Evolutionary conservation across 148 eudicot genomes (phyloP), one percentile per base, ranked within the genome.

Genomic region (Polygonum aviculare): DNA sequence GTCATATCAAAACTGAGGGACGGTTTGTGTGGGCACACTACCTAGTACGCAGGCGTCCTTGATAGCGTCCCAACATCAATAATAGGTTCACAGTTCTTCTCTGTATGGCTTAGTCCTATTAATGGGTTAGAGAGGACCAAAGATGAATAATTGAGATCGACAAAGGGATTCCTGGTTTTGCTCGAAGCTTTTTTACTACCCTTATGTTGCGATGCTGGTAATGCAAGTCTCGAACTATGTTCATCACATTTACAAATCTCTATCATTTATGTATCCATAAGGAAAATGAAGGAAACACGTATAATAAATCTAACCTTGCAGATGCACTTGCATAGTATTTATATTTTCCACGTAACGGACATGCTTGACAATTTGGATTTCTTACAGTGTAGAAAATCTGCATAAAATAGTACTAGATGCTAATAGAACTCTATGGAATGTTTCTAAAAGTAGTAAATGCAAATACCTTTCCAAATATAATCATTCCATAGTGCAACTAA

Each of bases 391-490:
- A 79, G 26, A 79, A 79, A 14, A 79, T 78, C 81, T 79, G 47
- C 1, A 69, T 40, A 3, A 22, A 41, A 10, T 41, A 15, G 19
- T 1, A 62, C 3, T 10, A 62, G 69, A 26, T 22, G 36, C 26
- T 31, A 31, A 8, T 39, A 4, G 7, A 4, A 62, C 4, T 0
- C 16, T 5, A 31, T 12, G 39, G 2, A 51, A 51, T 4, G 19
- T 51, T 19, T 51, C 16, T n/a, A n/a, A 51, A 16, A 33, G 26
- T 6, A 15, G 12, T 14, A 14, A 11, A 62, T 72, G 11, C 7
- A 33, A 6, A n/a, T 75, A 79, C 81, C 78, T 79, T 79, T 22
- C 81, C 81, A 54, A 75, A 75, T 7, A 78, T 79, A 52, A 79
- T 79, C 67, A 79, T 8, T 2, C 35, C 70, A 75, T 75, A 79